phyloP scores from a whole-genome alignment of 768 basidiomycete genomes.

The Russula dissimulans region DNA sequence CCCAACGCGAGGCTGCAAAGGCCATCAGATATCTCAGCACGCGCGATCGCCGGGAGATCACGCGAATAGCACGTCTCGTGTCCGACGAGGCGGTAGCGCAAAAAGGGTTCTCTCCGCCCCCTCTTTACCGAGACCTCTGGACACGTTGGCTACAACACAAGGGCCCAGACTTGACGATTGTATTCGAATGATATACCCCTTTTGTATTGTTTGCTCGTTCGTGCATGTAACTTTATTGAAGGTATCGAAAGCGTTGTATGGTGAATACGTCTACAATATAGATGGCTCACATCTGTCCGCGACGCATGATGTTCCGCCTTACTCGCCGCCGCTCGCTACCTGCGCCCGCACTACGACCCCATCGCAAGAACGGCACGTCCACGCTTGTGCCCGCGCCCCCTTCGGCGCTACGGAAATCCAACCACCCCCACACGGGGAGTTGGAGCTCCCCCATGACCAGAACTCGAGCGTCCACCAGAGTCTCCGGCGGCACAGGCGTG shows the following conservation, averaged over 20 bases:
- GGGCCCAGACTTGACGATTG: constrained; percentile 28
- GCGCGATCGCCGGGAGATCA: constrained; percentile 33
- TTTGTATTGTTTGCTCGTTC: background rate
- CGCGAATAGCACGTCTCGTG: constrained; percentile 34
- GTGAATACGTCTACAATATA: background rate
- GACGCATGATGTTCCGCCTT: constrained; percentile 81
- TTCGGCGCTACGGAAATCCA: constrained; percentile 49
- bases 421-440: constrained; percentile 78
- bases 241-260: background rate
- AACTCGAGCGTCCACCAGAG: constrained; percentile 36
- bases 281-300: constrained; percentile 51
- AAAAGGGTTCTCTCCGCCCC: constrained; percentile 14
- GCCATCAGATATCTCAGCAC: constrained; percentile 31
- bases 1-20: constrained; percentile 26
- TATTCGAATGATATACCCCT: constrained; percentile 25
- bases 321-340: constrained; percentile 67
- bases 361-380: constrained; percentile 69
- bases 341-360: constrained; percentile 59
- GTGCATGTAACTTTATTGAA: constrained; percentile 7
- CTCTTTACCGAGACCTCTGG: constrained; percentile 33
- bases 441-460: constrained; percentile 86
- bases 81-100: constrained; percentile 31
- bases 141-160: constrained; percentile 31
- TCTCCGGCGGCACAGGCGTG: constrained; percentile 54
- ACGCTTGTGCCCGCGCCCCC: constrained; percentile 46